These are phyloP conservation scores for Cladophialophora carrionii DNA, from an alignment of 2,329 filamentous ascomycete species.

Conservation along the genomic window DNA sequence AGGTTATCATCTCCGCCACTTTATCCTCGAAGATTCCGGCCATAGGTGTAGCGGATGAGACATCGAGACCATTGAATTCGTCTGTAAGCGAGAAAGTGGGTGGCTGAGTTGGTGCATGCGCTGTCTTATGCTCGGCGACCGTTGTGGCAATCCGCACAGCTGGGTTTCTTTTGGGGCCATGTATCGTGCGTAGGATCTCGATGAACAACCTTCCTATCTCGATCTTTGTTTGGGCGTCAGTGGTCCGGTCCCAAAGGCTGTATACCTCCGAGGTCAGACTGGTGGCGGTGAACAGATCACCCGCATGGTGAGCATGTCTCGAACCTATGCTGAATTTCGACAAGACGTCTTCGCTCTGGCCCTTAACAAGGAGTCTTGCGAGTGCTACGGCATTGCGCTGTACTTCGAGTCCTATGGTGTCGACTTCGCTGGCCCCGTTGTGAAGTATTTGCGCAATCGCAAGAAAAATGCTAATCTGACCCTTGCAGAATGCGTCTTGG, in stretches of 20 bases:
- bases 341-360: conserved; percentile 4
- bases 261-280: background rate
- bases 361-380: conserved; percentile 30
- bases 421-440: conserved; percentile 12
- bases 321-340: background rate
- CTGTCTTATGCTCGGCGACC: background rate
- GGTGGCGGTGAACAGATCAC: background rate
- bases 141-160: background rate
- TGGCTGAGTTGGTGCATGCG: background rate
- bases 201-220: conserved; percentile 29
- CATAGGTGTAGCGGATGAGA: background rate
- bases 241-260: conserved; percentile 22
- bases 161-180: conserved; percentile 1
- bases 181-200: conserved; percentile 29
- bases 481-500: conserved; percentile 18
- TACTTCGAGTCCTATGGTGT: conserved; percentile 20
- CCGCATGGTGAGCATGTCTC: background rate
- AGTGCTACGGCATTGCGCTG: conserved; percentile 24
- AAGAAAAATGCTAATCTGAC: conserved; percentile 10
- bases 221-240: conserved; percentile 22
- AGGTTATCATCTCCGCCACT: conserved; percentile 21
- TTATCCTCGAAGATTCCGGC: background rate
- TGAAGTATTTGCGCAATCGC: conserved; percentile 13
- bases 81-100: background rate
- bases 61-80: background rate